Base-by-base conservation (phyloP, 2,329 filamentous ascomycete species). In the Tolypocladium pustulatum region DNA sequence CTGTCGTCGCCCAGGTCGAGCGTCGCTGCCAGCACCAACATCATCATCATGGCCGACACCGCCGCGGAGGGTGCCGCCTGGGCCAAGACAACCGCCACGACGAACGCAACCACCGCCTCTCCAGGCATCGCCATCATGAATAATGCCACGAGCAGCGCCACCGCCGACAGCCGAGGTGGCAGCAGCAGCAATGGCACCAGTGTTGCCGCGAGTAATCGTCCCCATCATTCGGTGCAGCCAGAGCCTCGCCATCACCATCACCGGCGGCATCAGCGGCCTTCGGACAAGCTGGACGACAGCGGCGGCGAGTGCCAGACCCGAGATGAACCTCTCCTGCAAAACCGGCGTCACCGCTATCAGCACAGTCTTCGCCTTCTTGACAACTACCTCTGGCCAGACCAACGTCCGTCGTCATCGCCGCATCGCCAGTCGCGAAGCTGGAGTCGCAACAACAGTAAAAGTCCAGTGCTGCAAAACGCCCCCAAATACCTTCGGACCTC, bases 401-500 rank as follows among this genome's bases (percentile, higher is more conserved):
- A 52, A 25, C 49, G 43, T 2, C 54, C 53, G 10, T 59, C 54
- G 27, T 58, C 61, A 27, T 36, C 41, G 20, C 56, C 57, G 7
- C 62, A 60, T 17, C 59, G 49, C 54, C 65, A 62, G 54, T 58
- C 63, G 15, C 59, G 64, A 58, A 59, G 61, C 43, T 62, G 61
- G 60, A 63, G 61, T 13, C 55, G 63, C 51, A 65, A 59, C 46
- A 62, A 62, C 51, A 65, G 60, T 46, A 62, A 63, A 49, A 65
- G 62, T 40, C 58, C 60, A 8, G 58, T 51, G 36, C 59, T 51
- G 36, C 60, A 56, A 13, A 60, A 66, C 54, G 57, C 63, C 17
- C 60, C 61, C 27, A 66, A 65, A 53, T 60, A 64, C 20, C 58
- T 62, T 57, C 69, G 60, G 38, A 62, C 63, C 43, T 68, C 66